These are phyloP conservation scores for Tremella yokohamensis DNA, from an alignment of 768 basidiomycete species.

Conservation along the genomic window DNA sequence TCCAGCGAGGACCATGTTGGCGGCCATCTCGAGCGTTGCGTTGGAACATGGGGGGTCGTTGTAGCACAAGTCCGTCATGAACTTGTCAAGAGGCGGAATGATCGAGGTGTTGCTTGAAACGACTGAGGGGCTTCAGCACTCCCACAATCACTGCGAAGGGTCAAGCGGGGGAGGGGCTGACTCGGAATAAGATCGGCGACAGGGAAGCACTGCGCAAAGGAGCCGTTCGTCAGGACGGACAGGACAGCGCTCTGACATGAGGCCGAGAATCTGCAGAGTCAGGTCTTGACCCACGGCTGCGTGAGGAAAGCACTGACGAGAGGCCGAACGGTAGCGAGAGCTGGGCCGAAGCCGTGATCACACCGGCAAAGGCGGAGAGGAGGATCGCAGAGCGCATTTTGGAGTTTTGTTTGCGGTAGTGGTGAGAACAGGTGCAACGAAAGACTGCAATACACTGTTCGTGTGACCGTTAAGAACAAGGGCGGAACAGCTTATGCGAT, in stretches of 20 bases:
- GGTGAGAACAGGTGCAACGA: too few species aligned
- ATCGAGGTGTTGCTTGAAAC: conserved; percentile 25
- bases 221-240: conserved; percentile 10
- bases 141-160: neutral
- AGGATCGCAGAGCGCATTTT: conserved; percentile 15
- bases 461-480: too few species aligned
- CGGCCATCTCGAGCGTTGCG: conserved; percentile 27
- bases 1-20: conserved; percentile 18
- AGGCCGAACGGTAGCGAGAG: conserved; percentile 10
- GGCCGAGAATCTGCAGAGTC: conserved; percentile 6
- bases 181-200: conserved; percentile 13
- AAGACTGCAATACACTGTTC: too few species aligned
- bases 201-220: conserved; percentile 19
- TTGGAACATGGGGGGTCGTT: conserved; percentile 25
- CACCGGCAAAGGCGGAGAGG: conserved; percentile 12
- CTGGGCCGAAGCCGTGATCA: conserved; percentile 11
- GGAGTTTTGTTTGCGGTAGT: neutral
- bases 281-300: neutral
- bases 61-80: conserved; percentile 28
- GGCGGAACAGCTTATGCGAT: too few species aligned
- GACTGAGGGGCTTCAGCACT: conserved; percentile 7
- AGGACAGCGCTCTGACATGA: conserved; percentile 17
- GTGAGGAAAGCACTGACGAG: neutral
- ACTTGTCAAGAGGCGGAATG: conserved; percentile 34
- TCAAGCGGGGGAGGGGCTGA: neutral